Percentiles rank a stretch among this genome's conserved stretches.
Conservation (phyloP, 495 filamentous ascomycete genomes). For the Penicillium tannophilum region DNA sequence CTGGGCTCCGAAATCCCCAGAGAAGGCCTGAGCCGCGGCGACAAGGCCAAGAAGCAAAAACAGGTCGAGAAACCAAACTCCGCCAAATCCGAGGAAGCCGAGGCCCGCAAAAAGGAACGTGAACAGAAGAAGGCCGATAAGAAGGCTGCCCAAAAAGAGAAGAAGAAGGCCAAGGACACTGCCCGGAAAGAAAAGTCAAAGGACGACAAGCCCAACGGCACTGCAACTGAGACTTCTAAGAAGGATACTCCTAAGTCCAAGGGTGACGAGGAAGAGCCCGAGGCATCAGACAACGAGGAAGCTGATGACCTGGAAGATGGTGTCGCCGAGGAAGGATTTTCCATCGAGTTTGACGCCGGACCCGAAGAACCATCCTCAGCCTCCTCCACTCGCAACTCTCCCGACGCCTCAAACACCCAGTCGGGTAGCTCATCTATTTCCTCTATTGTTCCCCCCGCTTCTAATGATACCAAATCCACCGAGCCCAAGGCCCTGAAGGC, state of each 20-base stretch:
- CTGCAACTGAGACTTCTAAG: conserved; percentile 19
- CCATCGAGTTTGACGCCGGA: conserved; percentile 42
- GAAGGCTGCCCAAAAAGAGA: conserved; percentile 51
- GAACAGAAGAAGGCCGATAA: conserved; percentile 54
- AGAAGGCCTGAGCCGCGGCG: conserved; percentile 43
- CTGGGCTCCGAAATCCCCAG: conserved; percentile 44
- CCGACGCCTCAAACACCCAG: conserved; percentile 59
- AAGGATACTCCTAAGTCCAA: conserved; percentile 23
- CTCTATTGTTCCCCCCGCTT: conserved; percentile 59
- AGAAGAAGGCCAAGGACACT: conserved; percentile 48
- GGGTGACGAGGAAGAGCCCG: conserved; percentile 35
- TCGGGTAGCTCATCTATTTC: conserved; percentile 74
- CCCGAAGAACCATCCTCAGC: conserved; percentile 48
- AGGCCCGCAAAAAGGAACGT: conserved; percentile 45
- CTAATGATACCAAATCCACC: conserved; percentile 37
- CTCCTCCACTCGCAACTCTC: conserved; percentile 59
- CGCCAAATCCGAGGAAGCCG: conserved; percentile 39
- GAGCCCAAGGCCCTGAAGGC: conserved; percentile 47
- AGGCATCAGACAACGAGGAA: conserved; percentile 27
- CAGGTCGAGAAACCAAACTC: conserved; percentile 34
- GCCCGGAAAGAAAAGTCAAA: conserved; percentile 48
- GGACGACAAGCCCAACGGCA: conserved; percentile 37
- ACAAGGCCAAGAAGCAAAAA: conserved; percentile 38
- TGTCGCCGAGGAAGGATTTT: conserved; percentile 48
- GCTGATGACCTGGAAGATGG: conserved; percentile 40